Evolutionary conservation across 2,329 filamentous ascomycete species (phyloP).

Genomic region (Neofusicoccum ribis): DNA sequence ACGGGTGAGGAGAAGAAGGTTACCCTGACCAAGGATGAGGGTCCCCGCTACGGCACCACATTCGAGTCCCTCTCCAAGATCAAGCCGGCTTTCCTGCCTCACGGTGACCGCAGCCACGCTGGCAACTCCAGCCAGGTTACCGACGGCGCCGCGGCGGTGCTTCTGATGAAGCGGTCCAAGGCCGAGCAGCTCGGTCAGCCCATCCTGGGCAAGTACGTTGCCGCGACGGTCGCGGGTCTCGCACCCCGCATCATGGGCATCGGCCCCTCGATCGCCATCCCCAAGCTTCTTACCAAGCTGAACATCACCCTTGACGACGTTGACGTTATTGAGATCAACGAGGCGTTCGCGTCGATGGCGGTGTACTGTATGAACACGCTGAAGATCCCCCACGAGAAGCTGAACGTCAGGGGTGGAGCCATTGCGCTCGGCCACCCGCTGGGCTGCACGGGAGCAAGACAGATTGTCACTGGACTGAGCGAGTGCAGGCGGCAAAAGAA

Average conservation of each 20-base stretch:
- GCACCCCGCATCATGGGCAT: conserved; percentile 97
- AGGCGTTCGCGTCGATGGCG: conserved; percentile 97
- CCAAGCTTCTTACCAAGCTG: conserved; percentile 81
- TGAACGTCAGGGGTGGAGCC: conserved; percentile 79
- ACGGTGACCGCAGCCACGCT: conserved; percentile 81
- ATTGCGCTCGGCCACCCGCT: conserved; percentile 82
- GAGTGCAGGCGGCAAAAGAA: conserved; percentile 82
- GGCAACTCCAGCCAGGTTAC: conserved; percentile 95
- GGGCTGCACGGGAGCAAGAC: conserved; percentile 74
- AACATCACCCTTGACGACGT: conserved; percentile 77
- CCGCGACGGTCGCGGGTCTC: conserved; percentile 85
- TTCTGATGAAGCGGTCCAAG: conserved; percentile 92
- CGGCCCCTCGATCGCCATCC: conserved; percentile 68
- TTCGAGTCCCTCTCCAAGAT: conserved; percentile 81
- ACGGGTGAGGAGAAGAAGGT: conserved; percentile 75
- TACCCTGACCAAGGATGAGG: conserved; percentile 82
- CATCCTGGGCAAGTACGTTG: conserved; percentile 92
- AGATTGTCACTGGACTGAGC: conserved; percentile 86
- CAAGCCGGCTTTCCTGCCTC: conserved; percentile 84
- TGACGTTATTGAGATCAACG: conserved; percentile 92
- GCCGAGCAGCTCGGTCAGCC: conserved; percentile 85
- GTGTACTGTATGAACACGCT: conserved; percentile 79
- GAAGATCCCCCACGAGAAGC: conserved; percentile 70
- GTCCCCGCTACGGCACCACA: conserved; percentile 87
- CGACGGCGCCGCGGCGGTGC: conserved; percentile 84